These are phyloP conservation scores for Pichia sp. DNA, from an alignment of 1,139 yeast species.

Conservation along the genomic window DNA sequence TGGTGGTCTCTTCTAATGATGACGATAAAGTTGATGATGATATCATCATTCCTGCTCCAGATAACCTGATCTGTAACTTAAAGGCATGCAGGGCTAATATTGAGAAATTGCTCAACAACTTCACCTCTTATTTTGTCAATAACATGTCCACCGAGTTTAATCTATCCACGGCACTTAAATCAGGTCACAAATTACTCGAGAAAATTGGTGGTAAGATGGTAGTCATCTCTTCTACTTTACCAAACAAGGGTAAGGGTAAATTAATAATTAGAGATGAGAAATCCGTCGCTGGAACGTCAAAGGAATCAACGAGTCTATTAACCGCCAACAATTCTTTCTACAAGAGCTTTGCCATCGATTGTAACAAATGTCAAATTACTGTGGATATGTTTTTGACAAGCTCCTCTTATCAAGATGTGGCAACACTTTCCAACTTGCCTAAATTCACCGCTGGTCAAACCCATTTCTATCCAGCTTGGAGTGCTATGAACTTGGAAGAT, in stretches of 20 bases:
- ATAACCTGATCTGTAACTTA: conserved; percentile 72
- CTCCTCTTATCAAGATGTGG: conserved; percentile 85
- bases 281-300: conserved; percentile 69
- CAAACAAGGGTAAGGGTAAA: conserved; percentile 81
- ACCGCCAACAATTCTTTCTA: conserved; percentile 81
- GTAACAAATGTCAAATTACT: conserved; percentile 85
- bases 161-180: conserved; percentile 84
- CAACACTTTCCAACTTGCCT: conserved; percentile 83
- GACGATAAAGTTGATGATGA: conserved; percentile 60
- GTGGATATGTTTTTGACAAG: conserved; percentile 90
- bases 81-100: conserved; percentile 65
- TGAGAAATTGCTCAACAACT: conserved; percentile 62
- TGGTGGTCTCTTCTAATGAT: conserved; percentile 85
- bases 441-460: conserved; percentile 97
- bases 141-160: conserved; percentile 70
- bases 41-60: conserved; percentile 87
- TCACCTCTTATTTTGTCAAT: conserved; percentile 65
- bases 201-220: conserved; percentile 87
- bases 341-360: conserved; percentile 91
- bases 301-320: conserved; percentile 63
- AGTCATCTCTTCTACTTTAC: conserved; percentile 73
- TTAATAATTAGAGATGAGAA: conserved; percentile 76
- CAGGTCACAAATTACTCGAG: conserved; percentile 76
- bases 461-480: conserved; percentile 94
- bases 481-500: conserved; percentile 73